Base-by-base conservation (phyloP, 164 flowering plant genomes). In the Cinnamomum micranthum region DNA sequence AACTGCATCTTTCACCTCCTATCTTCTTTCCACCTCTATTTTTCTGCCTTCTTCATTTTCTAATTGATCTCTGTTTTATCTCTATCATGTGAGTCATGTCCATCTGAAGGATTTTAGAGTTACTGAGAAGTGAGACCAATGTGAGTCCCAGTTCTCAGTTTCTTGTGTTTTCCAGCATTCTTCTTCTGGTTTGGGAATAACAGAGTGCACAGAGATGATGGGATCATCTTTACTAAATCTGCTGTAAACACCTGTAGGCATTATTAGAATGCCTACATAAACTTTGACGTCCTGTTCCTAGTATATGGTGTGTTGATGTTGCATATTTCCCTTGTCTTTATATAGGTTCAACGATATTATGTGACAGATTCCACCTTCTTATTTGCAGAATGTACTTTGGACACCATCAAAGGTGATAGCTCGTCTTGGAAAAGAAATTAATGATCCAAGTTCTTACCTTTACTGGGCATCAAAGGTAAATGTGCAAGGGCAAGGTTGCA, bases 401-500 rank as follows among this genome's bases (percentile, higher is more conserved):
- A 92, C 97, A 0, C 98, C 98, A 67, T 95, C 98, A 35, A 92
- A 86, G 77, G 75, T 93, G 27, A 92, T 95, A 81, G 88, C 94
- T 63, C 90, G 97, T 59, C 82, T 95, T 80, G 98, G 99, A 71
- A 92, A 88, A 79, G 99, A 95, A 82, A 91, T 93, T 71, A 87
- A 91, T 80, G 71, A 94, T 78, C 84, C 84, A 78, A 85, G 86
- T 75, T 95, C 99, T 65, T 95, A 92, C 78, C 88, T 95, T 51
- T 95, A 91, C 81, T 95, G 99, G 99, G 97, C 99, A 6, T 89
- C 86, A 82, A 93, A 91, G 97, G 99, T 84, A 79, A 31, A 31
- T 31, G 35, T 31, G 35, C 6, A 31, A 31, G 35, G 35, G 35
- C 35, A 31, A 31, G 35, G 1, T 31, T 31, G 33, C 0, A 31